Evolutionary conservation across 345 rosid genomes (phyloP).

Genomic region (Kernera saxatilis): DNA sequence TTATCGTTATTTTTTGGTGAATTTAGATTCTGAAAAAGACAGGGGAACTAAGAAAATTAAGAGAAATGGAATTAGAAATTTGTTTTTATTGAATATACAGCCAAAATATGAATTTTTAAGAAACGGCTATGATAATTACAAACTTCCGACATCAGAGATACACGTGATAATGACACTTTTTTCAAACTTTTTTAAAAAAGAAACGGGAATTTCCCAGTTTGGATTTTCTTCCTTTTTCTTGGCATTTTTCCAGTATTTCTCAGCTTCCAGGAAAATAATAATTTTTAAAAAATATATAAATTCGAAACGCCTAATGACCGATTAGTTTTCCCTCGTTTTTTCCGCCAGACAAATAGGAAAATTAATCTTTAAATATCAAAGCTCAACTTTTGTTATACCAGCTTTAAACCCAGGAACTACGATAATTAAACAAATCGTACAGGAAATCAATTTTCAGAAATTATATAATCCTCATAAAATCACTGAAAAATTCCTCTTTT

Average conservation of each 20-base stretch:
- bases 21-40: neutral
- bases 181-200: neutral
- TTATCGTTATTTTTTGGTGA: neutral
- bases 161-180: neutral
- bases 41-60: neutral
- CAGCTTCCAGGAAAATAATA: neutral
- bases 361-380: no score
- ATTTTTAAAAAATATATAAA: no score
- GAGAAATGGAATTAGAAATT: neutral
- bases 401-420: neutral
- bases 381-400: neutral
- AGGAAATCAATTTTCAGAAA: neutral
- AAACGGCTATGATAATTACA: slow-evolving; percentile 6
- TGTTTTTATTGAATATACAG: neutral
- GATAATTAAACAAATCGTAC: neutral
- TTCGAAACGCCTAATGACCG: no score
- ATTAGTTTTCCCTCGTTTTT: neutral
- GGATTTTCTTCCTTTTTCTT: neutral
- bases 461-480: neutral
- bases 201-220: neutral
- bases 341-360: neutral
- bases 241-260: neutral
- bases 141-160: neutral
- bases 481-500: neutral
- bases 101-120: neutral